Evolutionary conservation across 495 filamentous ascomycete genomes (phyloP).

Genomic region (Hypoxylon intermedium): DNA sequence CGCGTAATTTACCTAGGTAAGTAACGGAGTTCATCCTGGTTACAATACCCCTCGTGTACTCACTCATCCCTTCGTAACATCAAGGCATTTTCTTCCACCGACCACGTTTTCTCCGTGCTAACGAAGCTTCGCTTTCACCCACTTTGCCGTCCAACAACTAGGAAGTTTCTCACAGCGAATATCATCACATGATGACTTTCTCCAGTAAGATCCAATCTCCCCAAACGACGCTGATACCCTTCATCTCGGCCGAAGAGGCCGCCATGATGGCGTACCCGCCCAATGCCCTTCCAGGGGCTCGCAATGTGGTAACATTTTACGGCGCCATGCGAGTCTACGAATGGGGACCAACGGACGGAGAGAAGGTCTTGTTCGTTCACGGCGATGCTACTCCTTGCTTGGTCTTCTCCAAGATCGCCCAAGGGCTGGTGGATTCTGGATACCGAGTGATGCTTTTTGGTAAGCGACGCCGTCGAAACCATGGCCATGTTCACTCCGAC

Average conservation of each 20-base stretch:
- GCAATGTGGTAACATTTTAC: constrained; percentile 77
- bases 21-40: too few species aligned
- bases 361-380: constrained; percentile 78
- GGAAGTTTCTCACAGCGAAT: background rate
- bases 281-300: constrained; percentile 73
- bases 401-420: constrained; percentile 67
- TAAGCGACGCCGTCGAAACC: constrained; percentile 39
- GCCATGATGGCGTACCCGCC: constrained; percentile 66
- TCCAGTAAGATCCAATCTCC: constrained; percentile 16
- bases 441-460: constrained; percentile 82
- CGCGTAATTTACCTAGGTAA: too few species aligned
- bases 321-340: constrained; percentile 79
- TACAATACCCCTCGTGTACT: too few species aligned
- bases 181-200: constrained; percentile 17
- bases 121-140: background rate
- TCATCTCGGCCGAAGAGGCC: constrained; percentile 25
- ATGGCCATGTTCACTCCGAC: background rate
- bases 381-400: constrained; percentile 81
- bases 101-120: too few species aligned
- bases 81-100: too few species aligned
- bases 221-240: constrained; percentile 19
- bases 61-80: too few species aligned
- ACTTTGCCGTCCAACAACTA: background rate
- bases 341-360: constrained; percentile 76
- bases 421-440: constrained; percentile 69